Evolutionary conservation across 2,329 filamentous ascomycete genomes (phyloP).

Genomic region (Cladophialophora psammophila): DNA sequence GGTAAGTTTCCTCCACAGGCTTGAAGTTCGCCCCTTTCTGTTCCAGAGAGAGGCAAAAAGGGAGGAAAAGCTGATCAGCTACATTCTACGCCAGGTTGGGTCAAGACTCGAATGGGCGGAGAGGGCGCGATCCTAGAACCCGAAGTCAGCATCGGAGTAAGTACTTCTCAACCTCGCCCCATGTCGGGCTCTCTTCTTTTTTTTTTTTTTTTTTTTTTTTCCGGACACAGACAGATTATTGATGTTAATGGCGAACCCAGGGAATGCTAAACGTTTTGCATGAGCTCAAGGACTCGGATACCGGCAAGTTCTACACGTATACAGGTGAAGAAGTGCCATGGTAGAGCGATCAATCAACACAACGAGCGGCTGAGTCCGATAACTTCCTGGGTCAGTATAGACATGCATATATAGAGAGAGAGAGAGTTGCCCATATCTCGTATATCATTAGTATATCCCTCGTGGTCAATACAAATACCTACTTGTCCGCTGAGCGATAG

Average conservation of each 20-base stretch:
- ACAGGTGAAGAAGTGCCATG: slow-evolving; percentile 38
- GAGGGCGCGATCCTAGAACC: slow-evolving; percentile 50
- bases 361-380: too few species aligned
- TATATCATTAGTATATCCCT: too few species aligned
- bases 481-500: too few species aligned
- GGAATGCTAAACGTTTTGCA: slow-evolving; percentile 50
- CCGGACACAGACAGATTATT: too few species aligned
- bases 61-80: too few species aligned
- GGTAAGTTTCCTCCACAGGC: slow-evolving; percentile 36
- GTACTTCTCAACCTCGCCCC: background rate
- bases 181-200: background rate
- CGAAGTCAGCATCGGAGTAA: slow-evolving; percentile 45
- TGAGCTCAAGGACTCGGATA: slow-evolving; percentile 43
- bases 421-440: background rate
- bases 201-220: background rate
- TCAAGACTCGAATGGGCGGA: slow-evolving; percentile 55
- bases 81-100: slow-evolving; percentile 42
- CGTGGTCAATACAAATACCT: too few species aligned
- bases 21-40: too few species aligned
- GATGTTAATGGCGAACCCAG: background rate
- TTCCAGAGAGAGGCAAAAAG: too few species aligned
- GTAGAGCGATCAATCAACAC: slow-evolving; percentile 15
- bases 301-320: slow-evolving; percentile 39
- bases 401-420: too few species aligned
- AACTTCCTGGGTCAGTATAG: too few species aligned